Percentiles rank a stretch among this genome's conserved stretches.
These are phyloP conservation scores for Coleophoma cylindrospora DNA, from an alignment of 2,329 filamentous ascomycete species.

Conservation along the genomic window DNA sequence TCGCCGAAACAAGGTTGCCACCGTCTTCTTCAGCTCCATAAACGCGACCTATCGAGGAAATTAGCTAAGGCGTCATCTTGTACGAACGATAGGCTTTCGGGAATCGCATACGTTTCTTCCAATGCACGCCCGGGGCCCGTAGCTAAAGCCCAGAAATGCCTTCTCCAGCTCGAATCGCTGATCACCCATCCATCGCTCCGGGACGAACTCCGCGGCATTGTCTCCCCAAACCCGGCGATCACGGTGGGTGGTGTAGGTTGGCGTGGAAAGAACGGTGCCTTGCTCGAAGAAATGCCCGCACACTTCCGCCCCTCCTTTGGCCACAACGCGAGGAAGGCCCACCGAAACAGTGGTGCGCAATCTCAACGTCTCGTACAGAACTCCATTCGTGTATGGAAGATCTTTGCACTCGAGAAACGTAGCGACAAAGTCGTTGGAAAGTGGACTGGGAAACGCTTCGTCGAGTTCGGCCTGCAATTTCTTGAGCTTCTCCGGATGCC, in stretches of 20 bases:
- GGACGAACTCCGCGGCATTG: slow-evolving; percentile 60
- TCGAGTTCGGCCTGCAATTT: slow-evolving; percentile 73
- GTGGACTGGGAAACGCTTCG: slow-evolving; percentile 49
- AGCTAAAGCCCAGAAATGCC: slow-evolving; percentile 68
- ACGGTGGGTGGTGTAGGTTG: slow-evolving; percentile 76
- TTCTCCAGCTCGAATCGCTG: slow-evolving; percentile 61
- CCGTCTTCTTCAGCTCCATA: slow-evolving; percentile 79
- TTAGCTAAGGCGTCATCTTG: background rate
- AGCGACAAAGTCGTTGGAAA: background rate
- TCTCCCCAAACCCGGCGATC: slow-evolving; percentile 64
- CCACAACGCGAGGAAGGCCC: slow-evolving; percentile 71
- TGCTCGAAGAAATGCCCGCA: slow-evolving; percentile 62
- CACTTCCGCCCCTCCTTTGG: slow-evolving; percentile 50
- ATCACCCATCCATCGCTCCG: slow-evolving; percentile 31
- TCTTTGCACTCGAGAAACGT: background rate
- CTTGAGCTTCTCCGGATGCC: slow-evolving; percentile 60
- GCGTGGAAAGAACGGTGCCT: slow-evolving; percentile 70
- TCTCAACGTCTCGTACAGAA: slow-evolving; percentile 72
- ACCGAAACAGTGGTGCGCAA: slow-evolving; percentile 80
- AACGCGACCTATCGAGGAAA: slow-evolving; percentile 44
- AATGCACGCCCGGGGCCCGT: slow-evolving; percentile 63
- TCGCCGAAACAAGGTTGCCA: slow-evolving; percentile 54
- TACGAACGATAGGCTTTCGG: background rate
- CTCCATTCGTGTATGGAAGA: background rate
- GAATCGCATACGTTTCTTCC: slow-evolving; percentile 59